Evolutionary conservation across 2,329 filamentous ascomycete species (phyloP), one percentile per base, ranked within the genome.

Genomic region (Ascochyta pisi): DNA sequence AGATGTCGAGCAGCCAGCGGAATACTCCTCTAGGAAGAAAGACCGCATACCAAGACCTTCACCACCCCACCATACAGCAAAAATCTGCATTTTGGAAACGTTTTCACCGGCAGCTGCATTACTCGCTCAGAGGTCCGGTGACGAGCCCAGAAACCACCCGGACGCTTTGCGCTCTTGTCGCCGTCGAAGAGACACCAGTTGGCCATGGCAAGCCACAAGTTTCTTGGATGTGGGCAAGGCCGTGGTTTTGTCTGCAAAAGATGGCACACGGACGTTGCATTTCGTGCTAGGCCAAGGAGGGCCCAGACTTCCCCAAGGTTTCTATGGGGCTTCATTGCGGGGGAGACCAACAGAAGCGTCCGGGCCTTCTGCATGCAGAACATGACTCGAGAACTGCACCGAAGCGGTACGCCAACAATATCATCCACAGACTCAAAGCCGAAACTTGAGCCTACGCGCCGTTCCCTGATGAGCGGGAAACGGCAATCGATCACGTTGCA

Each of bases 191-290:
- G 54, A 43, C 53, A 53, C 42, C 38, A 51, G 35, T 43, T 49
- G 52, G 51, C 26, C 62, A 66, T 67, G 64, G 66, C 66, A 68
- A 63, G 64, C 62, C 61, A 64, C 64, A 59, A 61, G 54, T 51
- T 50, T 42, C 61, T 64, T 66, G 61, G 63, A 54, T 50, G 49
- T 38, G 58, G 42, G 54, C 50, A 53, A 43, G 40, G 35, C 57
- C 45, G 39, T 51, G 50, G 44, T 59, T 49, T 53, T 58, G 52
- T 55, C 42, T 35, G 48, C 43, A 44, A 37, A 27, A 31, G 50
- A 54, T 50, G 51, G 35, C 47, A 54, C 43, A 26, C 26, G n/a
- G 51, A 16, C 48, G 58, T 54, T 53, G 54, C 44, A 58, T 35
- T 54, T 56, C 45, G 55, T 49, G 50, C 60, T 60, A 57, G 46